Evolutionary conservation across 1,139 yeast genomes (phyloP), one percentile per base, ranked within the genome.

Genomic region (Lodderomyces beijingensis): DNA sequence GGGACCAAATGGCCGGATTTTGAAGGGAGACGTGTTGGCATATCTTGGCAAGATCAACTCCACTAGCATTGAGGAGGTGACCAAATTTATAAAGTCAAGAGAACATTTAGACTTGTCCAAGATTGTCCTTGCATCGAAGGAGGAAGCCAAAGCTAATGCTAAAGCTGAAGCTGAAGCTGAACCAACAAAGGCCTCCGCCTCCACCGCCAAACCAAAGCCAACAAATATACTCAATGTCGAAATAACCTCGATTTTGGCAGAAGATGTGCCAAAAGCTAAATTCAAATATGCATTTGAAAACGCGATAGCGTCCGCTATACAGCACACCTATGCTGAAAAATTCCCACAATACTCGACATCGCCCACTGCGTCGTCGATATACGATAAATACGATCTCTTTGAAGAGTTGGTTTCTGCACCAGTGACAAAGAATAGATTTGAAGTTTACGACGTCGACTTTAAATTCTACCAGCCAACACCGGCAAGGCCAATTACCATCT

Each of bases 11-110:
- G 97, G 96, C 13, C 74, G 95, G 50, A 56, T 91, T 32, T 68
- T 88, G 44, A 85, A 84, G 62, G 97, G 97, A 41, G 98, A 91
- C 55, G 87, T 89, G 1, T 70, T 89, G 45, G 93, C 95, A 1
- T 79, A 76, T 52, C 55, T 89, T 37, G 96, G 97, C 17, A 57
- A 73, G 41, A 84, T 89, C 38, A 57, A 83, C 11, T 24, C 27
- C 23, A 77, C 72, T 5, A 61, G 79, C 9, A 76, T 80, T 18
- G 54, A 58, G 14, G 53, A 60, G 16, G 65, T 89, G 36, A 65
- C 85, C 7, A 60, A 73, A 27, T 79, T 66, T 50, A 60, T 89
- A 45, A 65, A 73, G 37, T 61, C 70, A 32, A 72, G 74, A 43
- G 71, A 77, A 43, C 84, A 79, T 47, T 66, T 89, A 43, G 97